phyloP scores from a whole-genome alignment of 116 monocot genomes.

The Papilionanthe hybrid region DNA sequence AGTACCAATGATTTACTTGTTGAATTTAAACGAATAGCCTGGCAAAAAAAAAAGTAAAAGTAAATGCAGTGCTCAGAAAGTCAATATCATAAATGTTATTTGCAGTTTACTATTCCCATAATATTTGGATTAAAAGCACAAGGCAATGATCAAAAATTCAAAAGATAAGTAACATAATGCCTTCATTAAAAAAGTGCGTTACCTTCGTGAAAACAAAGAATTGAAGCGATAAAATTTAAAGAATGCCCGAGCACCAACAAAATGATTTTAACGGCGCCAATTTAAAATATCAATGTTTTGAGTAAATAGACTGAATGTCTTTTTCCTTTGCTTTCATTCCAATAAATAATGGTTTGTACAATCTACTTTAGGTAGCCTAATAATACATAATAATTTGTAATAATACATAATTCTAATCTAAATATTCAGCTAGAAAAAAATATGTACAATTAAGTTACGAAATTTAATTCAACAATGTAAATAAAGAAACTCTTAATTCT shows the following conservation, averaged over 20 bases:
- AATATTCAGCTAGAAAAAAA: too few relatives aligned
- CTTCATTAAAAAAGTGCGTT: not conserved
- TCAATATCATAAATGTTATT: not conserved
- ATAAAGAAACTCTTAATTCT: too few relatives aligned
- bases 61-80: not conserved
- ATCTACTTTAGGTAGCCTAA: too few relatives aligned
- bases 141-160: not conserved
- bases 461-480: too few relatives aligned
- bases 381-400: too few relatives aligned
- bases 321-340: too few relatives aligned
- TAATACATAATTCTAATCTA: too few relatives aligned
- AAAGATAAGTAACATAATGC: not conserved
- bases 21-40: slow-evolving; percentile 55
- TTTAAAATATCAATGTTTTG: not conserved
- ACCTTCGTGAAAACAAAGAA: not conserved
- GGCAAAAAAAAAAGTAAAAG: slow-evolving; percentile 11
- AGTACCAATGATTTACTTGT: slow-evolving; percentile 62
- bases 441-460: too few relatives aligned
- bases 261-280: not conserved
- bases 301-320: too few relatives aligned
- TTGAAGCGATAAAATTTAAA: not conserved
- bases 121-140: not conserved
- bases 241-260: not conserved
- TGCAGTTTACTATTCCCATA: not conserved
- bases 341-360: too few relatives aligned